phyloP scores from a whole-genome alignment of 2,329 filamentous ascomycete genomes.

The Penicillium italicum region DNA sequence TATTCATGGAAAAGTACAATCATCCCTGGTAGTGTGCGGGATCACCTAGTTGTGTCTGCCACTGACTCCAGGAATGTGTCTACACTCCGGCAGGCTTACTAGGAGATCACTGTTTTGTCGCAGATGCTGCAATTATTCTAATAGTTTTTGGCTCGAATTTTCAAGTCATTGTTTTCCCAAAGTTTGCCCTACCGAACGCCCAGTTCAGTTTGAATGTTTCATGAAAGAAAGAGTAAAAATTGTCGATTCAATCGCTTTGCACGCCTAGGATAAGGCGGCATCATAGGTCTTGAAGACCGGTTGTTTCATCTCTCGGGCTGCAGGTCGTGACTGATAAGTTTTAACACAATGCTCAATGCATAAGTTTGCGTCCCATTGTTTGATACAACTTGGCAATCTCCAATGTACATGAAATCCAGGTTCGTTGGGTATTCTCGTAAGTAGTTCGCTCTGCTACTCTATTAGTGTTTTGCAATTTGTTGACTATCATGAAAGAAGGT shows the following conservation, averaged over 20 bases:
- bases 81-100: not conserved
- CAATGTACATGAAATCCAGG: not conserved
- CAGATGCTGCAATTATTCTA: not conserved
- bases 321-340: not conserved
- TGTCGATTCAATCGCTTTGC: not conserved
- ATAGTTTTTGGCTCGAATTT: too few relatives aligned
- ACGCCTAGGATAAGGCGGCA: not conserved
- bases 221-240: not conserved
- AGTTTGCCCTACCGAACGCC: not conserved
- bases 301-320: not conserved
- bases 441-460: too few relatives aligned
- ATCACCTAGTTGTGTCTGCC: not conserved
- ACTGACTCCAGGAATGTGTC: not conserved
- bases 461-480: too few relatives aligned
- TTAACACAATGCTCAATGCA: not conserved
- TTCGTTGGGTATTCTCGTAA: too few relatives aligned
- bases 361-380: not conserved
- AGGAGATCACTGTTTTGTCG: not conserved
- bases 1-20: not conserved
- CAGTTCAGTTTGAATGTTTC: not conserved
- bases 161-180: not conserved
- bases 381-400: not conserved
- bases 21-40: not conserved
- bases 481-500: too few relatives aligned
- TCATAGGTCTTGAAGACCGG: not conserved